Base-by-base conservation (phyloP, 805 yeast species). In the Yamadazyma sp. region DNA sequence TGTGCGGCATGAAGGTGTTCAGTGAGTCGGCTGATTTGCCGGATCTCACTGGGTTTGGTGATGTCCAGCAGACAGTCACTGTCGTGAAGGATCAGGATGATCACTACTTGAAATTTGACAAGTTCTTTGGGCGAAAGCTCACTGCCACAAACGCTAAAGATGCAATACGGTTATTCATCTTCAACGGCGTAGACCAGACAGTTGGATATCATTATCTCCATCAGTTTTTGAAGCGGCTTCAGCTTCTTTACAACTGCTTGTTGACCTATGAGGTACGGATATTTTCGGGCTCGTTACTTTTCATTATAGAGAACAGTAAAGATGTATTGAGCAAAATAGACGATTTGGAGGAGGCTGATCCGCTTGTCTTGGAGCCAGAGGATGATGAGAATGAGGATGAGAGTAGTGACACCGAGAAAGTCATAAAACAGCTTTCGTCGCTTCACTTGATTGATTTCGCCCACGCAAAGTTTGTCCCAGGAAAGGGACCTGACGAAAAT, bases 401-500 rank as follows among this genome's bases (percentile, higher is more conserved):
- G 3, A 82, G 78, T 3, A 60, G 59, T 10, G 53, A 54, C 4
- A 61, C 55, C 6, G 60, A 52, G 2, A 52, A 48, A 8, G 55
- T 40, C 11, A 52, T 44, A 0, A 46, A 47, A 18, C 66, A 73
- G 0, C 55, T 86, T 33, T 82, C 90, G 43, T 62, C 76, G 5
- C 62, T 88, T 36, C 72, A 78, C 25, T 51, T 90, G 33, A 88
- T 93, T 5, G 99, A 93, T 59, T 89, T 93, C 67, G 97, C 97
- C 1, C 98, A 93, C 56, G 77, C 96, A 0, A 74, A 65, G 44
- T 62, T 75, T 41, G 70, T 73, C 0, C 79, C 80, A 0, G 85
- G 83, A 0, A 41, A 71, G 40, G 88, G 89, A 0, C 75, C 75
- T 13, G 97, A 89, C 57, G 84, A 77, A 31, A 84, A 85, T 52